Conservation (phyloP, 192 early-diverging fungal species). For the Backusella mclennaniae region DNA sequence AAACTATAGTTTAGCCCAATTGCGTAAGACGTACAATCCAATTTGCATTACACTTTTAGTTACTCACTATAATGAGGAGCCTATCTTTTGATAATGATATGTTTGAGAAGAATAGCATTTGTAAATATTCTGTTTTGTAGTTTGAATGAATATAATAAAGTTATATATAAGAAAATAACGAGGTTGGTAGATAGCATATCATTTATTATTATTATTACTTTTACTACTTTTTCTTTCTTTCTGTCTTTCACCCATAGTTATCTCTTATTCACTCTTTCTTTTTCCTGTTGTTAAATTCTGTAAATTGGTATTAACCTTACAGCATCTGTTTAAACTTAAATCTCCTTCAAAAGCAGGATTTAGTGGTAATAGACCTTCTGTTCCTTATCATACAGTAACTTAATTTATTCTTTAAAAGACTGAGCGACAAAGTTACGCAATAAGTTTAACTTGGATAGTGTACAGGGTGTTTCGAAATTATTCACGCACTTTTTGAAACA, state of each 20-base stretch:
- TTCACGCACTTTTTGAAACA: too few species aligned
- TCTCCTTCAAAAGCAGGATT: slow-evolving; percentile 87
- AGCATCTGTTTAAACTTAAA: slow-evolving; percentile 63
- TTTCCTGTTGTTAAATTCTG: slow-evolving; percentile 4
- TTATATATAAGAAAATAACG: neutral
- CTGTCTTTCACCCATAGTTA: neutral
- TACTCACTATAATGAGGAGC: slow-evolving; percentile 59
- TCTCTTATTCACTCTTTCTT: neutral
- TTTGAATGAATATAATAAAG: neutral
- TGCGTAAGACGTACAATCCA: slow-evolving; percentile 67
- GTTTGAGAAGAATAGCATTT: slow-evolving; percentile 76
- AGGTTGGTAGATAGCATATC: too few species aligned
- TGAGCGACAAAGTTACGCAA: slow-evolving; percentile 33
- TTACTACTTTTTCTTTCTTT: neutral
- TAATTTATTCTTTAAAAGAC: slow-evolving; percentile 70
- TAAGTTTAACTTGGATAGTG: slow-evolving; percentile 13
- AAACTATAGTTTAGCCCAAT: slow-evolving; percentile 50
- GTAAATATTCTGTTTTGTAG: neutral
- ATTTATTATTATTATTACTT: neutral
- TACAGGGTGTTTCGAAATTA: neutral
- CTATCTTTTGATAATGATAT: slow-evolving; percentile 64
- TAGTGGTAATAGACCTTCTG: slow-evolving; percentile 75
- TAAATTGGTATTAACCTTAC: slow-evolving; percentile 24
- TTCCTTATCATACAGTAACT: slow-evolving; percentile 57
- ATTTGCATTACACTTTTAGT: slow-evolving; percentile 59